Base-by-base conservation (phyloP, 2,329 filamentous ascomycete species). In the Sporothrix dimorphospora region DNA sequence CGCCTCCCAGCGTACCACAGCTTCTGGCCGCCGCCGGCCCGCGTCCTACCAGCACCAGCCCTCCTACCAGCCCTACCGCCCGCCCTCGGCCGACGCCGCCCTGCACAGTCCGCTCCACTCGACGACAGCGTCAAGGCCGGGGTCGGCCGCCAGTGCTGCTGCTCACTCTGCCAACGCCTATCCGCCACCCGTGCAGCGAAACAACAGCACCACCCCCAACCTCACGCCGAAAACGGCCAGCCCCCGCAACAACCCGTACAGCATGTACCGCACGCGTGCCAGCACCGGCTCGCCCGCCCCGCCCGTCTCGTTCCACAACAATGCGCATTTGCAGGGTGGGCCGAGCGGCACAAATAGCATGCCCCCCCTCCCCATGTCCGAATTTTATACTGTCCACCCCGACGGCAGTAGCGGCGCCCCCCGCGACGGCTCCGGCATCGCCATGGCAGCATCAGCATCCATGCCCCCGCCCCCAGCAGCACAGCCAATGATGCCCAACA, bases 1-100 rank as follows among this genome's bases (percentile, higher is more conserved):
- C 24, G 65, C 65, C 5, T 49, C 70, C 24, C 14, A 53, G 7
- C 53, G 53, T 24, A 21, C 42, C 5, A 51, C 16, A 30, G 38
- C 34, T n/a, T 70, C 59, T 4, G 45, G 70, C 6, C 70, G 67
- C 3, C 73, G 68, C 19, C 71, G 73, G 8, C 70, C 74, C 3
- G 38, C 68, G 1, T 74, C 75, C 8, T 75, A 76, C 51, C 75
- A 75, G 61, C 71, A 63, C n/a, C 57, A 63, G 34, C 42, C 57
- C 19, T 12, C 34, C 34, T 63, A 63, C 68, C 75, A 75, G 67
- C 71, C 75, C 8, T 73, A 75, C 63, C 71, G 72, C 1, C 69
- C 73, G 5, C 8, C 59, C 2, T 69, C 72, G 45, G 69, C 72
- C 3, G 49, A 42, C 40, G 14, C 51, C 19, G 45, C 65, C 2